Evolutionary conservation across 176 grass and related monocot genomes (phyloP).

Genomic region (Microstegium vimineum): DNA sequence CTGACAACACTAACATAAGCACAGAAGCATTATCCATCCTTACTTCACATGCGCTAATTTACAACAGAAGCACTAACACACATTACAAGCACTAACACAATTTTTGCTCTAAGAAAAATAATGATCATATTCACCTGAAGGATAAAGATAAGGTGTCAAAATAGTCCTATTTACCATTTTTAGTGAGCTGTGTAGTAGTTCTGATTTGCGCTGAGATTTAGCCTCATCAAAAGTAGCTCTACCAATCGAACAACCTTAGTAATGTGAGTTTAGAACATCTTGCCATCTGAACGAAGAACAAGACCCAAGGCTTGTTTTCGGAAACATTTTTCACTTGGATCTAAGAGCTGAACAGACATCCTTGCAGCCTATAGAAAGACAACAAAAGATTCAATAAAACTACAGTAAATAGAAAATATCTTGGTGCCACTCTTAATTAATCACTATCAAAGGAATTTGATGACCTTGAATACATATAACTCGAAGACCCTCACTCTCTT

Average conservation of each 20-base stretch:
- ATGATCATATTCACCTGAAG: constrained; percentile 19
- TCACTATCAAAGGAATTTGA: too few species aligned
- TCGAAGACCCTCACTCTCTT: constrained; percentile 31
- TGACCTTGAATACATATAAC: too few species aligned
- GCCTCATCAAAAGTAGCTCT: constrained; percentile 92
- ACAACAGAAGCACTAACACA: too few species aligned
- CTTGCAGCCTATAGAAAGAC: too few species aligned
- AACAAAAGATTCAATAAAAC: too few species aligned
- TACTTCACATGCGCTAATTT: too few species aligned
- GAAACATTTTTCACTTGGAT: too few species aligned
- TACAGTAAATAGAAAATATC: constrained; percentile 72
- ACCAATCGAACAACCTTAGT: constrained; percentile 75
- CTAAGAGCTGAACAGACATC: too few species aligned
- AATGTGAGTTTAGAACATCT: constrained; percentile 84
- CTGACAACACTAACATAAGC: too few species aligned
- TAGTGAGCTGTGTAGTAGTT: constrained; percentile 60
- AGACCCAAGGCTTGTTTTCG: too few species aligned
- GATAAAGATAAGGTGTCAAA: constrained; percentile 3
- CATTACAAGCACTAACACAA: neutral
- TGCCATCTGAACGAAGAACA: constrained; percentile 92
- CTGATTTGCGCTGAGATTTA: constrained; percentile 62
- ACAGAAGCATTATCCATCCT: too few species aligned
- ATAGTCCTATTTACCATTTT: constrained; percentile 53
- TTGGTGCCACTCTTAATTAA: too few species aligned
- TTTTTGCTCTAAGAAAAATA: constrained; percentile 54